These are phyloP conservation scores for Apiotrichum gracile DNA, from an alignment of 1,284 basidiomycete genomes.

Conservation along the genomic window DNA sequence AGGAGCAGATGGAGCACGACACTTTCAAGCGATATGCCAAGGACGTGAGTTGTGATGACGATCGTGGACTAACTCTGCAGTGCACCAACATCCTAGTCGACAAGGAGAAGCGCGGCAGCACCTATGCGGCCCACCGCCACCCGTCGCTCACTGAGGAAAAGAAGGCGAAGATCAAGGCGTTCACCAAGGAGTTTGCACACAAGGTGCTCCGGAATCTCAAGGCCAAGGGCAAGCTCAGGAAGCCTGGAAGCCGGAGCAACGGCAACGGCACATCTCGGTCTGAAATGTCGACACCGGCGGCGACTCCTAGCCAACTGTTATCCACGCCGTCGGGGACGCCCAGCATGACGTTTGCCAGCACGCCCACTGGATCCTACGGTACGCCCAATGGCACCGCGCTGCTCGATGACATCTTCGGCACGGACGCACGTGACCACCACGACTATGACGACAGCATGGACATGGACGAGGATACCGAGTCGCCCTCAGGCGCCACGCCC, in stretches of 20 bases:
- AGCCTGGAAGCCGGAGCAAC: not conserved
- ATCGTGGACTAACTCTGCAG: slow-evolving; percentile 42
- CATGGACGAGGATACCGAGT: not conserved
- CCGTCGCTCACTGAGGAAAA: slow-evolving; percentile 82
- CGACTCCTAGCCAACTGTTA: not conserved
- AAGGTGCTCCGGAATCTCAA: slow-evolving; percentile 42
- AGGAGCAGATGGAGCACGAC: slow-evolving; percentile 71
- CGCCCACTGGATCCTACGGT: not conserved
- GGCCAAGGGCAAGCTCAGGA: slow-evolving; percentile 38
- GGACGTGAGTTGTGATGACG: slow-evolving; percentile 58
- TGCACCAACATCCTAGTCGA: slow-evolving; percentile 73
- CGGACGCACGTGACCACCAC: slow-evolving; percentile 2
- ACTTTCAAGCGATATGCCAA: slow-evolving; percentile 92
- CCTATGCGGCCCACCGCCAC: slow-evolving; percentile 63
- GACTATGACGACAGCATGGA: slow-evolving; percentile 4
- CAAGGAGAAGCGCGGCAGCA: slow-evolving; percentile 87
- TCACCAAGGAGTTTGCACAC: slow-evolving; percentile 74
- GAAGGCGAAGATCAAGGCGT: slow-evolving; percentile 81
- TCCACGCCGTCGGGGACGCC: slow-evolving; percentile 6
- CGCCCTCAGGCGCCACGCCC: not conserved
- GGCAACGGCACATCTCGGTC: not conserved
- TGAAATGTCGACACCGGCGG: not conserved
- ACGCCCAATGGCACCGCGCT: slow-evolving; percentile 6
- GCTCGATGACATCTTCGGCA: slow-evolving; percentile 19
- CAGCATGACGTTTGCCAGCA: not conserved